Evolutionary conservation across 495 filamentous ascomycete species (phyloP).

Genomic region (Neurospora sp.): DNA sequence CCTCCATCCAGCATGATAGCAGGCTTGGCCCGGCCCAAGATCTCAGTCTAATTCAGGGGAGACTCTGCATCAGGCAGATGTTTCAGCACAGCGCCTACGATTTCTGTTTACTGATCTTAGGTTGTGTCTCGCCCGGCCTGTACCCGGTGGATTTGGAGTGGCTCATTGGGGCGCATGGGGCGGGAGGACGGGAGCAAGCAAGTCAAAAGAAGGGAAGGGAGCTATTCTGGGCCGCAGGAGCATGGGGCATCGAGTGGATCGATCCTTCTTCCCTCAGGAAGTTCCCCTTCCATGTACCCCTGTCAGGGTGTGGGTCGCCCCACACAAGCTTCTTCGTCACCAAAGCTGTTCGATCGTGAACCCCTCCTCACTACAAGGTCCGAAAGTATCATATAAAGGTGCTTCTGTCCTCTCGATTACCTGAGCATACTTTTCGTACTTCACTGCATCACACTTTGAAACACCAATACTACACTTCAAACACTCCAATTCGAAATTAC

Average conservation of each 20-base stretch:
- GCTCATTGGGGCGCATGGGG: not conserved
- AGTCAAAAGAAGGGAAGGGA: not conserved
- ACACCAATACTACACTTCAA: not conserved
- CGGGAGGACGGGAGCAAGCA: not conserved
- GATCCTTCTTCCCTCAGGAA: not conserved
- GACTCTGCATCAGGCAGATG: not conserved
- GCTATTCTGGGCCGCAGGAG: not conserved
- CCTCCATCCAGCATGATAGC: not conserved
- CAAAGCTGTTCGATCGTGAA: not conserved
- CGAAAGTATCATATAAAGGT: not conserved
- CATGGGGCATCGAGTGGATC: not conserved
- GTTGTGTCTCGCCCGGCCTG: not conserved
- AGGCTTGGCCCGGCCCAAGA: not conserved
- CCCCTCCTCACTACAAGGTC: not conserved
- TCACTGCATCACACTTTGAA: not conserved
- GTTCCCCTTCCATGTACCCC: not conserved
- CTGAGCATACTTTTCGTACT: not conserved
- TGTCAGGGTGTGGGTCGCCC: not conserved
- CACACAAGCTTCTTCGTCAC: not conserved
- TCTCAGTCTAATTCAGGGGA: not conserved
- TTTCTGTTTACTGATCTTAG: not conserved
- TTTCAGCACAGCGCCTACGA: not conserved
- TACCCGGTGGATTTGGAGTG: not conserved
- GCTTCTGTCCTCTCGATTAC: not conserved
- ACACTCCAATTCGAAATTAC: not conserved